A percentile compares a stretch with the other conserved stretches of the same genome.
Evolutionary conservation across 1,284 basidiomycete genomes (phyloP).

Genomic region (Puccinia novopanici): DNA sequence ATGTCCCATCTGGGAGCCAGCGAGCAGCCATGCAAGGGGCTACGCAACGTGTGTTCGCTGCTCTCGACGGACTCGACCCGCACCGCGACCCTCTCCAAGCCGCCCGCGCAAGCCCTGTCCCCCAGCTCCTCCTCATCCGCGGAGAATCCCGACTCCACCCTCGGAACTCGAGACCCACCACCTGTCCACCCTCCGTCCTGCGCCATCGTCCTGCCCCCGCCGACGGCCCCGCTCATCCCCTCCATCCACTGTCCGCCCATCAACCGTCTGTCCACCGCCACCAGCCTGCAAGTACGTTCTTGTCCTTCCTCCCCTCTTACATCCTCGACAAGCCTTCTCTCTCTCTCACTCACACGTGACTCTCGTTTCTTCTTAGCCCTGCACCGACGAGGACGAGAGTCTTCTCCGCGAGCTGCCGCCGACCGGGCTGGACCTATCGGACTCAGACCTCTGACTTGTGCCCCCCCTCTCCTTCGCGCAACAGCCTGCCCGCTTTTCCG

Average conservation of each 20-base stretch:
- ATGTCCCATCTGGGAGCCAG: neutral
- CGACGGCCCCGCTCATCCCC: neutral
- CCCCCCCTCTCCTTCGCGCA: neutral
- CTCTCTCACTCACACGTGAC: neutral
- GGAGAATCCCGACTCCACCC: neutral
- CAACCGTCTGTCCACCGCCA: neutral
- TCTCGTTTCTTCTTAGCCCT: neutral
- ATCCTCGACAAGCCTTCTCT: neutral
- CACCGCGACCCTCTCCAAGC: neutral
- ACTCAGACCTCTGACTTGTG: constrained; percentile 2
- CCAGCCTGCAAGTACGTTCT: neutral
- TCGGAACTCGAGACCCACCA: too few relatives aligned
- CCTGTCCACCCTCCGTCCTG: too few relatives aligned
- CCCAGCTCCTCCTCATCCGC: neutral
- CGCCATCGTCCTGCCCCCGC: neutral
- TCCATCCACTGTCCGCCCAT: neutral
- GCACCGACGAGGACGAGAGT: constrained; percentile 15
- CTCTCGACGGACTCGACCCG: neutral
- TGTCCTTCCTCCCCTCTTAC: neutral
- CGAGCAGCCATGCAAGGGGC: neutral
- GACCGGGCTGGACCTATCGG: constrained; percentile 16
- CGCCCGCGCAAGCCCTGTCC: neutral
- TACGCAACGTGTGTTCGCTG: neutral
- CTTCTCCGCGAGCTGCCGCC: neutral
- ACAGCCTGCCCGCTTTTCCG: neutral